Evolutionary conservation across 768 basidiomycete genomes (phyloP).

Genomic region (Leccinum boreale): DNA sequence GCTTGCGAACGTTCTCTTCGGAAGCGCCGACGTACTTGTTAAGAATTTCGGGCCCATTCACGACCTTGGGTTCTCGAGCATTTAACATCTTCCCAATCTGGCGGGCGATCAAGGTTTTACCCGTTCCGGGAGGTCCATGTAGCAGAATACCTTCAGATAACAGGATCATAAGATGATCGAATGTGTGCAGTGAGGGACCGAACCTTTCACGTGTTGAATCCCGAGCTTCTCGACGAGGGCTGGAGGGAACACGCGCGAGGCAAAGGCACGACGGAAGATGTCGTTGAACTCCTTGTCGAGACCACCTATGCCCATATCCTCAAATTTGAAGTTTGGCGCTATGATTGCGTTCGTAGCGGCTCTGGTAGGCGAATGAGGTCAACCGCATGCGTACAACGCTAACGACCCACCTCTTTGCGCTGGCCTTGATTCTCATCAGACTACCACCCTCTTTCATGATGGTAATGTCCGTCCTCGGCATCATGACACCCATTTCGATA

Average conservation of each 20-base stretch:
- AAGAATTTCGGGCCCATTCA: conserved; percentile 96
- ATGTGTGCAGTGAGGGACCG: conserved; percentile 5
- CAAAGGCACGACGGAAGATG: conserved; percentile 98
- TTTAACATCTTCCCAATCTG: conserved; percentile 99
- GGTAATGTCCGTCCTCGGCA: conserved; percentile 89
- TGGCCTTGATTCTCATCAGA: conserved; percentile 86
- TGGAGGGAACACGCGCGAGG: conserved; percentile 97
- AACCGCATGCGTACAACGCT: background rate
- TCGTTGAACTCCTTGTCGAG: conserved; percentile 91
- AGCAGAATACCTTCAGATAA: conserved; percentile 74
- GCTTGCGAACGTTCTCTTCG: conserved; percentile 96
- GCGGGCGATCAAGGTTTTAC: conserved; percentile 95
- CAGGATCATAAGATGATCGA: background rate
- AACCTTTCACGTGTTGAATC: conserved; percentile 97
- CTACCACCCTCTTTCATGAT: conserved; percentile 82
- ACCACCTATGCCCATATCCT: conserved; percentile 99
- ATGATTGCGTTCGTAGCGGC: conserved; percentile 93
- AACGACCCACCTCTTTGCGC: conserved; percentile 74
- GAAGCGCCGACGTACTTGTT: conserved; percentile 97
- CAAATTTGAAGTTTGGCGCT: conserved; percentile 98
- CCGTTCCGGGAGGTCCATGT: conserved; percentile 96
- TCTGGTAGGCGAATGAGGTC: conserved; percentile 39
- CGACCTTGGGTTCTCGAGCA: conserved; percentile 95
- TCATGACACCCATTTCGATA: conserved; percentile 65
- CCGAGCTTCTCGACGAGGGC: conserved; percentile 96